Evolutionary conservation across 129 eudicot species (phyloP).

Genomic region (Apium graveolens): DNA sequence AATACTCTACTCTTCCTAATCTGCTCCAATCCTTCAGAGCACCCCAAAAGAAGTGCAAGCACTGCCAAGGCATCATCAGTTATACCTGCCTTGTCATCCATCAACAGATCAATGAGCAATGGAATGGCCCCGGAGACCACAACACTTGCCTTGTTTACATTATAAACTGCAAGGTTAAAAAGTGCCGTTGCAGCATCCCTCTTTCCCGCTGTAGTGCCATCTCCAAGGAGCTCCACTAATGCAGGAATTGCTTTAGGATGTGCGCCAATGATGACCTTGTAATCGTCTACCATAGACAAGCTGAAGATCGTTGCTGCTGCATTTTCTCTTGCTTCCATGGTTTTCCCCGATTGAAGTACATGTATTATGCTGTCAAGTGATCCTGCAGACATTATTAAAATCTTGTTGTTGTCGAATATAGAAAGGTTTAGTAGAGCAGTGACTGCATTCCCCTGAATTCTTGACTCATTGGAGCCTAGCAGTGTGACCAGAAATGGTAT

Average conservation of each 20-base stretch:
- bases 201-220: conserved; percentile 67
- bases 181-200: conserved; percentile 87
- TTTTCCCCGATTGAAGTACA: conserved; percentile 50
- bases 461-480: conserved; percentile 47
- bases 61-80: conserved; percentile 71
- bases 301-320: conserved; percentile 83
- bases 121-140: conserved; percentile 69
- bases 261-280: conserved; percentile 63
- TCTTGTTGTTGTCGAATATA: conserved; percentile 69
- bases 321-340: conserved; percentile 81
- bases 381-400: conserved; percentile 70
- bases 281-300: conserved; percentile 59
- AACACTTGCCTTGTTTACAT: conserved; percentile 43
- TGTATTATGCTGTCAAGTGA: conserved; percentile 53
- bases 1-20: conserved; percentile 40
- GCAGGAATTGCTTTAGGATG: conserved; percentile 60
- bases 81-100: conserved; percentile 73
- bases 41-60: conserved; percentile 56
- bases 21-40: conserved; percentile 54
- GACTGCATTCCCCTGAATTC: conserved; percentile 82
- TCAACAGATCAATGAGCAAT: conserved; percentile 52
- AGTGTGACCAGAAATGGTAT: conserved; percentile 71
- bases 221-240: conserved; percentile 54
- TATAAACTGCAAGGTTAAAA: conserved; percentile 54
- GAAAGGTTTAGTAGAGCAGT: conserved; percentile 88